Evolutionary conservation across 1,284 basidiomycete species (phyloP).

Genomic region (Heliocybe sulcata): DNA sequence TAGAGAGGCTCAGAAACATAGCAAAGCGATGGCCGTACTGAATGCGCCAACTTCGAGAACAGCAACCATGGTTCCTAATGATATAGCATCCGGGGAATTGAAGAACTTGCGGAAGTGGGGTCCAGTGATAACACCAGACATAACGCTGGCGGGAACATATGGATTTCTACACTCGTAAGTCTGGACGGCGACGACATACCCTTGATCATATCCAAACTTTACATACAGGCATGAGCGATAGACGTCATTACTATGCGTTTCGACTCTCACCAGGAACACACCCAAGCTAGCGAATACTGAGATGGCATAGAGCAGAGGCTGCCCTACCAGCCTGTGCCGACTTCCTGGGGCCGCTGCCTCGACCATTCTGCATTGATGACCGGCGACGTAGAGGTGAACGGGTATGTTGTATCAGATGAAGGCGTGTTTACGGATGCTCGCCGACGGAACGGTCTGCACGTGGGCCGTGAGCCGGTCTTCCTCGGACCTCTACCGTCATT

Average conservation of each 20-base stretch:
- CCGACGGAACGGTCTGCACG: slow-evolving; percentile 1
- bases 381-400: slow-evolving; percentile 4
- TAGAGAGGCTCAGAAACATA: neutral
- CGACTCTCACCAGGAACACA: slow-evolving; percentile 70
- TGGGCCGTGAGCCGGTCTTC: slow-evolving; percentile 1
- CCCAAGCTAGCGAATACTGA: slow-evolving; percentile 84
- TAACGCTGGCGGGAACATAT: slow-evolving; percentile 50
- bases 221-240: neutral
- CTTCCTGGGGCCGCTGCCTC: slow-evolving; percentile 17
- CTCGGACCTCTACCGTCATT: too few relatives aligned
- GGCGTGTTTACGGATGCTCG: slow-evolving; percentile 2
- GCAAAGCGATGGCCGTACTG: slow-evolving; percentile 40
- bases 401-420: neutral
- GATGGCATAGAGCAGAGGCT: slow-evolving; percentile 75
- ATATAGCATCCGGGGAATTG: slow-evolving; percentile 64
- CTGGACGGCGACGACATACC: slow-evolving; percentile 36
- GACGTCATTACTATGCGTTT: neutral
- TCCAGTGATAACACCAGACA: slow-evolving; percentile 92
- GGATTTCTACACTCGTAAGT: neutral
- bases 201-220: slow-evolving; percentile 92
- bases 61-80: slow-evolving; percentile 86
- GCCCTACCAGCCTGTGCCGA: slow-evolving; percentile 64
- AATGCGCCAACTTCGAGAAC: slow-evolving; percentile 91
- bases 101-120: slow-evolving; percentile 86
- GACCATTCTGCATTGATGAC: slow-evolving; percentile 6